Evolutionary conservation across 73 alveolate genomes (phyloP), one percentile per base, ranked within the genome.

Genomic region (Paramecium sexaurelia): DNA sequence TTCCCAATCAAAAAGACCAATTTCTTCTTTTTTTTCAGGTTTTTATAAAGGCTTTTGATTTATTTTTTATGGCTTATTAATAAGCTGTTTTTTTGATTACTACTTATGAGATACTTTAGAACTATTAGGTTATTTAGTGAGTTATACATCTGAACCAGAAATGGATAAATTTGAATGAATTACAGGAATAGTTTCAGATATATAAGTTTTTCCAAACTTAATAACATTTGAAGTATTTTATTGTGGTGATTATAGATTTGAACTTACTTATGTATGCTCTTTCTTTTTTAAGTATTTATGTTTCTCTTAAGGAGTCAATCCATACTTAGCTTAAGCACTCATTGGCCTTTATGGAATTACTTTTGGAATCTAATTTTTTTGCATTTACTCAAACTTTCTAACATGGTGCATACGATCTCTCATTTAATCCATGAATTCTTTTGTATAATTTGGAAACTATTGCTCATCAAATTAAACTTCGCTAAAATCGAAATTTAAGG

Each of bases 1-100:
- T 7, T 78, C 68, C 90, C 90, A 78, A 19, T 45, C 73, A 22
- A 78, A 33, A 29, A 78, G 29, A 10, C 73, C 75, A 22, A 40
- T 17, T 3, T 5, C n/a, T 5, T 51, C 67, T 6, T 51, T 17
- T 51, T 51, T 51, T 0, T 17, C 29, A 51, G 67, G 67, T 51
- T 51, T 17, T 6, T 51, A 26, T 15, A 47, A 10, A 7, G 61
- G 1, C 26, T 47, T 47, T 1, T 17, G 11, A 35, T 35, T 35
- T 6, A 35, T 35, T 51, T 51, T 5, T 51, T n/a, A 20, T 6
- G 67, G 10, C 33, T 51, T 51, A 51, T 51, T 51, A 17, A 15
- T 51, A 6, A 17, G 13, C n/a, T 51, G 2, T 51, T 51, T 5
- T n/a, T 51, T 19, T 51, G 67, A 29, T 51, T 10, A 3, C 17